Evolutionary conservation across 805 yeast genomes (phyloP).

Genomic region (Cyberlindnera maclurae): DNA sequence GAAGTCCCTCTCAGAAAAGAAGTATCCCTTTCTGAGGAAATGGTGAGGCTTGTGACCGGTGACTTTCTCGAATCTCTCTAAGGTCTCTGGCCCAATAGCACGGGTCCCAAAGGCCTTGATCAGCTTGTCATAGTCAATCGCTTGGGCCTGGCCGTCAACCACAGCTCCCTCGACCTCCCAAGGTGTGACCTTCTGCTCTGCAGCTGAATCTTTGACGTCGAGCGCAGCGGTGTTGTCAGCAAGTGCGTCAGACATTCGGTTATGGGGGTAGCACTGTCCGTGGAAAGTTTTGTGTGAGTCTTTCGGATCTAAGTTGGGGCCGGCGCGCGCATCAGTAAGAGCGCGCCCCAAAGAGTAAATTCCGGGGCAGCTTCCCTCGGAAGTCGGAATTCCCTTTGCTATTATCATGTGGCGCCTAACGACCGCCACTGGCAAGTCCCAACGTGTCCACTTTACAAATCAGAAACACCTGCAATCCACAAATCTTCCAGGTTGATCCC

Average conservation of each 20-base stretch:
- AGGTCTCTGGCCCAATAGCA: constrained; percentile 58
- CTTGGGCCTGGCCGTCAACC: constrained; percentile 87
- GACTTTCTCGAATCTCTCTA: constrained; percentile 65
- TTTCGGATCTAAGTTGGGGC: neutral
- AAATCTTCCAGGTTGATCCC: too few species aligned
- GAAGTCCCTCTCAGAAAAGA: constrained; percentile 87
- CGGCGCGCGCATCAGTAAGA: too few species aligned
- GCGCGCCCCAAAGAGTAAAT: too few species aligned
- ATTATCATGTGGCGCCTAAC: too few species aligned
- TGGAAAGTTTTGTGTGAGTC: neutral
- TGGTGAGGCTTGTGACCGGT: constrained; percentile 93
- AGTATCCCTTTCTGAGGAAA: constrained; percentile 81
- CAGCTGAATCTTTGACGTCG: constrained; percentile 2
- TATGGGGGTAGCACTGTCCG: neutral
- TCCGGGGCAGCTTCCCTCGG: too few species aligned
- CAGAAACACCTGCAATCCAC: too few species aligned
- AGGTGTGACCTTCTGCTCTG: constrained; percentile 56
- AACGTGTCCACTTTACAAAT: constrained; percentile 1
- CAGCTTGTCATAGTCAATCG: constrained; percentile 85
- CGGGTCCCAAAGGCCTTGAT: constrained; percentile 84
- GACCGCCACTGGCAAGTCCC: neutral
- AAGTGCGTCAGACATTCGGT: constrained; percentile 8
- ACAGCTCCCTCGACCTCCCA: constrained; percentile 99
- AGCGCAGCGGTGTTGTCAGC: constrained; percentile 7
- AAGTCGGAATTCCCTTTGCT: too few species aligned